Evolutionary conservation across 2,329 filamentous ascomycete genomes (phyloP), one percentile per base, ranked within the genome.

Genomic region (Ampelomyces quisqualis): DNA sequence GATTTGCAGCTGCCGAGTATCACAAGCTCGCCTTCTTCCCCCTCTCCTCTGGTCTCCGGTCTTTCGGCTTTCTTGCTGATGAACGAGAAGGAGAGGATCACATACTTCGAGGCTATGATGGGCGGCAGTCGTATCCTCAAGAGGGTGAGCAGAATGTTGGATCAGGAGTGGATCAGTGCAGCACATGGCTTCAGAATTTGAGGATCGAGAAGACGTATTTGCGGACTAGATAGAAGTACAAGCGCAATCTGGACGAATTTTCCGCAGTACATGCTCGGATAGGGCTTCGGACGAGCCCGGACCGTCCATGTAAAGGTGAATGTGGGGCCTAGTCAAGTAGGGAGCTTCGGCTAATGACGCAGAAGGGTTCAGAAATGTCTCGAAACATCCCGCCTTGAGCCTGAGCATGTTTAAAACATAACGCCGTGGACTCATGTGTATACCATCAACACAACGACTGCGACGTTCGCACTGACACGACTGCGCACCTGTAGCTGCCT

Each of bases 1-100:
- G 24, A 48, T 3, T 30, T 57, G 6, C 19, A 39, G 2, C 17
- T 55, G 15, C 39, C 51, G 9, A 10, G 38, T 5, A 5, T 10
- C 2, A 38, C 43, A 7, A 44, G 37, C 15, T 47, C 49, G 4
- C 38, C 47, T 4, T 17, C 34, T 22, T 2, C 28, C 0, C 21
- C 24, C 7, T 32, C 26, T 3, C 30, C 57, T 3, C 23, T 38
- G 2, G 45, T 54, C 53, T 42, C 55, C 46, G 79, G 77, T 1
- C 55, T 86, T 17, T 64, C 73, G 2, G 69, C 61, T 1, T 84
- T 88, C 51, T 64, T 86, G 1, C 65, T 69, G 30, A 84, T 87
- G 81, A 51, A 67, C 2, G 53, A 55, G 1, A 67, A 70, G 11
- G 72, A 81, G 51, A 74, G 82, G 45, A 52, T 74, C 5, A 52